These are phyloP conservation scores for Boletus vinaceobasis DNA, from an alignment of 768 basidiomycete genomes.

Conservation along the genomic window DNA sequence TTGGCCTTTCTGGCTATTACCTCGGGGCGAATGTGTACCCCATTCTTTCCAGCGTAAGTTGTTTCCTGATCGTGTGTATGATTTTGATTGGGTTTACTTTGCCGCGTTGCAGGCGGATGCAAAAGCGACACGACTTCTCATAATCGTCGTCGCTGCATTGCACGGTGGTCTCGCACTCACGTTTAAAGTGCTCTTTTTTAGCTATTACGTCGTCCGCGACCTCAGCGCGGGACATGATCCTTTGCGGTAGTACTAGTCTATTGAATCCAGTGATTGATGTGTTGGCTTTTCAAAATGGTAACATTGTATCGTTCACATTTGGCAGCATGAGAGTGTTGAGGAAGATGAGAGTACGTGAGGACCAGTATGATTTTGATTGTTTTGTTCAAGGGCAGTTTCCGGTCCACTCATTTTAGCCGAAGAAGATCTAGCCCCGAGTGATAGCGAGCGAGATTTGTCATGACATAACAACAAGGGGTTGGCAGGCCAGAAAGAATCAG, in stretches of 20 bases:
- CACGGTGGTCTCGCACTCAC: constrained; percentile 80
- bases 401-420: too few relatives aligned
- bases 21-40: constrained; percentile 85
- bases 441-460: too few relatives aligned
- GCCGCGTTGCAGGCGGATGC: constrained; percentile 63
- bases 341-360: too few relatives aligned
- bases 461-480: too few relatives aligned
- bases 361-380: too few relatives aligned
- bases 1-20: constrained; percentile 83
- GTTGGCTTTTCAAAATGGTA: not conserved
- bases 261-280: not conserved
- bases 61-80: not conserved
- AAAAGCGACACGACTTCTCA: constrained; percentile 79
- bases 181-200: constrained; percentile 74
- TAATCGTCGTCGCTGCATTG: constrained; percentile 68
- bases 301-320: not conserved
- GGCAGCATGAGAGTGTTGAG: too few relatives aligned
- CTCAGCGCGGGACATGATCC: constrained; percentile 30
- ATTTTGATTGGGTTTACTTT: not conserved
- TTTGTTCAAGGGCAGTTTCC: too few relatives aligned
- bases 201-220: constrained; percentile 46
- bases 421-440: too few relatives aligned
- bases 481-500: too few relatives aligned
- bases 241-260: constrained; percentile 12
- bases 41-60: constrained; percentile 74